Base-by-base conservation (phyloP, 2,329 filamentous ascomycete genomes). In the Colletotrichum cordylinicola region DNA sequence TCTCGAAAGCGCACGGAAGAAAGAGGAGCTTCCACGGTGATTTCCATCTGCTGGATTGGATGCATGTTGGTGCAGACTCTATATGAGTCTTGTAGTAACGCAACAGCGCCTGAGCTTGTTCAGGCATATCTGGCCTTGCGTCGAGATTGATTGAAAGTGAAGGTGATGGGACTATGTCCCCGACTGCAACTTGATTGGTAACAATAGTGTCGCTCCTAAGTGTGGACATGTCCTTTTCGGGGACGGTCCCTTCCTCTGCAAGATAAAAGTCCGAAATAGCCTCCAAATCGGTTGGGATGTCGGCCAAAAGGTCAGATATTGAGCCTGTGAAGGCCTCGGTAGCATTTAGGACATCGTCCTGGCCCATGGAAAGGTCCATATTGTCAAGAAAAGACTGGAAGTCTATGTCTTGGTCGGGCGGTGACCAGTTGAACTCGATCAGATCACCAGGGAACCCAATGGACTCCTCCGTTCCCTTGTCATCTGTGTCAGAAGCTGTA, bases 21-120 rank as follows among this genome's bases (percentile, higher is more conserved):
- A 87, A 84, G 0, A 88, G 81, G 0, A 87, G 78, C 62, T 87
- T 83, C 86, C 86, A 87, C 0, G 86, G 87, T 1, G 86, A 87
- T 67, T 85, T 86, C 4, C 82, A 81, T n/a, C 83, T 80, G 70
- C 81, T 78, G 70, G 78, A 81, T 52, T 52, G 43, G 43, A 52
- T 52, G 43, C 43, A 52, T 52, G 43, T 52, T 52, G 43, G 43
- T 52, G 43, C 43, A 10, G 43, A 52, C 43, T 52, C 43, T 52
- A 13, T 52, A 3, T 52, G 43, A 52, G 43, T 52, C 31, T 79
- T 81, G 65, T 82, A 82, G 61, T 82, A 81, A 1, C 81, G 79
- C 4, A 84, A 79, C 8, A 83, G 56, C 2, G 77, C 67, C 9
- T 79, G 79, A 2, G 82, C 79, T 61, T 83, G 55, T 69, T 43